Conservation (phyloP, 2,329 filamentous ascomycete genomes). For the Phyllosticta citrichinensis region DNA sequence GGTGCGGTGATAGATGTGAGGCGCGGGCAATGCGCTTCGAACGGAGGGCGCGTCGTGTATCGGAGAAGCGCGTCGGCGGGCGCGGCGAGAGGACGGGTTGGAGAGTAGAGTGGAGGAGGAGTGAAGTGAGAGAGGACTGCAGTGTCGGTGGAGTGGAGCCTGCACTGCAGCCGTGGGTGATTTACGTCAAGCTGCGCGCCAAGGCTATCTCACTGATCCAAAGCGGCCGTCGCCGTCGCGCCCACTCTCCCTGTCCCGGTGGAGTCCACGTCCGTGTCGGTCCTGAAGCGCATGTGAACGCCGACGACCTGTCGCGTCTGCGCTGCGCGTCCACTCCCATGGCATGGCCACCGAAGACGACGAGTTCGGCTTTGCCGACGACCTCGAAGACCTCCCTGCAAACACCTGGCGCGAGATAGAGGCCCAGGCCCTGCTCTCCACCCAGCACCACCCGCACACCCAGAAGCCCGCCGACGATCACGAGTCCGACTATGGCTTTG, state of each 20-base stretch:
- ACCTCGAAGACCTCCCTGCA: constrained; percentile 35
- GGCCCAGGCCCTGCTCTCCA: constrained; percentile 33
- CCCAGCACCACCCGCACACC: constrained; percentile 20
- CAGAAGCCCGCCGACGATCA: background rate
- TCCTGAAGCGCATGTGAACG: constrained; percentile 5
- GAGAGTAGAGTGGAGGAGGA: background rate
- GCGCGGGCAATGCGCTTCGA: background rate
- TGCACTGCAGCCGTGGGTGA: background rate
- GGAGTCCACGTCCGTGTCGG: background rate
- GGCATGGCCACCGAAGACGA: constrained; percentile 32
- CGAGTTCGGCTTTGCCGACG: constrained; percentile 35
- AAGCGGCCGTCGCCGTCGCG: constrained; percentile 1
- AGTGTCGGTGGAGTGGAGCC: too few species aligned
- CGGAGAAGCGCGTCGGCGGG: background rate
- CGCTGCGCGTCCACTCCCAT: background rate
- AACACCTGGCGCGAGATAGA: constrained; percentile 37
- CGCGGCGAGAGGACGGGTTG: background rate
- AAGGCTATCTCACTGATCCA: constrained; percentile 2
- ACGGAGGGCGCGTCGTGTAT: background rate
- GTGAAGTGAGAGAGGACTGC: constrained; percentile 3
- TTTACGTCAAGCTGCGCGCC: constrained; percentile 10
- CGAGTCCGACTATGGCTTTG: constrained; percentile 30
- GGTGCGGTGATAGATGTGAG: background rate
- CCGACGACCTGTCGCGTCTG: background rate
- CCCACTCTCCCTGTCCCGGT: background rate